Conservation (phyloP, 257 asterid species). For the Primulina tabacum region DNA sequence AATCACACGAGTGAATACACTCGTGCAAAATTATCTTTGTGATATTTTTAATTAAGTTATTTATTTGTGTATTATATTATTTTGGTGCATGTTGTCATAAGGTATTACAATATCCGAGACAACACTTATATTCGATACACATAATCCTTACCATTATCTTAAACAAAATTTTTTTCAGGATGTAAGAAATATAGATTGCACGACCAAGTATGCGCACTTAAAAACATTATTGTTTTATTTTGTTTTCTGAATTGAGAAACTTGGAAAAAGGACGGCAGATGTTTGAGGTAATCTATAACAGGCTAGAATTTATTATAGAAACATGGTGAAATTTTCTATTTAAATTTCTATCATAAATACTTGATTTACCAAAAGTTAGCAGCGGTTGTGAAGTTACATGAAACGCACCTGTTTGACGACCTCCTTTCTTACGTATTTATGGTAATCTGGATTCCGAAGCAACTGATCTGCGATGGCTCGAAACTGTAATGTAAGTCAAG, state of each 20-base stretch:
- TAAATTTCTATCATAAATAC: too few relatives aligned
- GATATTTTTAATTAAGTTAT: too few relatives aligned
- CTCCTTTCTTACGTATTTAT: slow-evolving; percentile 74
- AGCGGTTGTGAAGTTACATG: neutral
- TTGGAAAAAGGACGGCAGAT: neutral
- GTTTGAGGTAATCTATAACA: neutral
- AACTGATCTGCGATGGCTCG: slow-evolving; percentile 96
- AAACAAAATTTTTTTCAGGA: too few relatives aligned
- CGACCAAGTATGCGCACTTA: neutral
- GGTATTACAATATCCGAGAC: too few relatives aligned
- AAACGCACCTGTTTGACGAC: slow-evolving; percentile 71
- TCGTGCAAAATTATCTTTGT: too few relatives aligned
- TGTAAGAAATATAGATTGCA: neutral
- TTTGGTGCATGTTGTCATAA: too few relatives aligned
- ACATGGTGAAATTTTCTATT: neutral
- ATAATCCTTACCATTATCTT: too few relatives aligned
- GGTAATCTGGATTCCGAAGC: slow-evolving; percentile 69
- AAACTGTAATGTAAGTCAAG: slow-evolving; percentile 47
- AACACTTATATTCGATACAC: too few relatives aligned
- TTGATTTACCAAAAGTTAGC: neutral
- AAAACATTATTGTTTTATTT: too few relatives aligned
- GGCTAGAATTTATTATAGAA: neutral
- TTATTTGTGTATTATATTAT: too few relatives aligned
- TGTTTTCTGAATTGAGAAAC: neutral
- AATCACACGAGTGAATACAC: too few relatives aligned